Percentiles rank a stretch among this genome's conserved stretches.
phyloP scores from a whole-genome alignment of 2,329 filamentous ascomycete species.

The Colletotrichum incanum region DNA sequence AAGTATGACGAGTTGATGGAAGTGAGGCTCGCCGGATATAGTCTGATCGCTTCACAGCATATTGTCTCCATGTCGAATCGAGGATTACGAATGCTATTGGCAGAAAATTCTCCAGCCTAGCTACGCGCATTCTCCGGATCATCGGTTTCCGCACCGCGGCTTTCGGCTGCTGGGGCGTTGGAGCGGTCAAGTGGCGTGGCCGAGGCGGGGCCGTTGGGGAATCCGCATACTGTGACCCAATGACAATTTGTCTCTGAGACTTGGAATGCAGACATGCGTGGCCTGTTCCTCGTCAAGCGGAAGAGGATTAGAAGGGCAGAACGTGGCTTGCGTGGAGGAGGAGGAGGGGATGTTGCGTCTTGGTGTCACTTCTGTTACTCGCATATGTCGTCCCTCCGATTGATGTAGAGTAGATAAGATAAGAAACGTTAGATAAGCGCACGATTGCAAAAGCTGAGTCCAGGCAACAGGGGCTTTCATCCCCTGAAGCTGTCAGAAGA shows the following conservation, averaged over 20 bases:
- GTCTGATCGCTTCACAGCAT: background rate
- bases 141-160: background rate
- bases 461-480: background rate
- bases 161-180: background rate
- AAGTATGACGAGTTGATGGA: background rate
- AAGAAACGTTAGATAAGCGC: background rate
- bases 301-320: background rate
- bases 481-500: constrained; percentile 16
- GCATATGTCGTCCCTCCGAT: background rate
- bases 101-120: background rate
- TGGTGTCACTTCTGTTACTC: background rate
- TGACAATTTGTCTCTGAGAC: no score
- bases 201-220: background rate
- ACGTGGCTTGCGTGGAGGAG: background rate
- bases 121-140: background rate
- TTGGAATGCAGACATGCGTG: background rate
- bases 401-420: background rate
- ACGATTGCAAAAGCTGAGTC: background rate
- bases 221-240: background rate
- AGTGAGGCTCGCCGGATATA: no score
- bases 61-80: background rate
- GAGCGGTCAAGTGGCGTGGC: background rate
- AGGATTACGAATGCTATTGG: background rate
- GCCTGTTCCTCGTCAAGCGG: background rate
- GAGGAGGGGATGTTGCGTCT: background rate